These are phyloP conservation scores for Nevesoporus exiguus DNA, from an alignment of 768 basidiomycete genomes.

Conservation along the genomic window DNA sequence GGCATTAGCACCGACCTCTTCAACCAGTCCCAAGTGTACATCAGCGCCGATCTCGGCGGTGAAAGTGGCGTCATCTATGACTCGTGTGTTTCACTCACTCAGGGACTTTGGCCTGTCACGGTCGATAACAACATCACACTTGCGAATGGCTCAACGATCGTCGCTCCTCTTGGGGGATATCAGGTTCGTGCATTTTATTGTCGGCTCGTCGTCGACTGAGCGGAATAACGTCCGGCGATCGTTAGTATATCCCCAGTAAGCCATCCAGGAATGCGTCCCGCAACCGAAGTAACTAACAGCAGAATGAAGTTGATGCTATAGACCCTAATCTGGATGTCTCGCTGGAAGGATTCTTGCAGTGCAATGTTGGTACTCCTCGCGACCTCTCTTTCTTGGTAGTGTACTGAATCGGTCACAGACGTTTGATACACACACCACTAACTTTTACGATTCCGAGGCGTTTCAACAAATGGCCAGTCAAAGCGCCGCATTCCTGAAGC, in stretches of 20 bases:
- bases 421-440: slow-evolving; percentile 43
- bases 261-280: neutral
- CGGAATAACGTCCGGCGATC: neutral
- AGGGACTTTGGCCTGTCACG: slow-evolving; percentile 63
- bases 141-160: slow-evolving; percentile 61
- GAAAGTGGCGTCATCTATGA: slow-evolving; percentile 67
- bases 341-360: slow-evolving; percentile 64
- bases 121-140: slow-evolving; percentile 46
- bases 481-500: slow-evolving; percentile 45
- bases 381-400: neutral
- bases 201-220: slow-evolving; percentile 8
- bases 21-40: slow-evolving; percentile 38
- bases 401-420: slow-evolving; percentile 33
- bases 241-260: slow-evolving; percentile 42
- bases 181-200: slow-evolving; percentile 37
- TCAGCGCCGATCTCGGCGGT: slow-evolving; percentile 66
- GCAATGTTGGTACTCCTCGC: slow-evolving; percentile 39
- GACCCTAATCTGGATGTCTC: slow-evolving; percentile 59
- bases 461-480: slow-evolving; percentile 47
- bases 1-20: slow-evolving; percentile 36
- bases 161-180: slow-evolving; percentile 62
- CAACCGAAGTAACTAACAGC: slow-evolving; percentile 3
- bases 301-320: slow-evolving; percentile 53
- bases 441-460: slow-evolving; percentile 51
- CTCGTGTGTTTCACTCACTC: slow-evolving; percentile 62